These are phyloP conservation scores for Fusarium pseudonygamai DNA, from an alignment of 2,329 filamentous ascomycete genomes.

Conservation along the genomic window DNA sequence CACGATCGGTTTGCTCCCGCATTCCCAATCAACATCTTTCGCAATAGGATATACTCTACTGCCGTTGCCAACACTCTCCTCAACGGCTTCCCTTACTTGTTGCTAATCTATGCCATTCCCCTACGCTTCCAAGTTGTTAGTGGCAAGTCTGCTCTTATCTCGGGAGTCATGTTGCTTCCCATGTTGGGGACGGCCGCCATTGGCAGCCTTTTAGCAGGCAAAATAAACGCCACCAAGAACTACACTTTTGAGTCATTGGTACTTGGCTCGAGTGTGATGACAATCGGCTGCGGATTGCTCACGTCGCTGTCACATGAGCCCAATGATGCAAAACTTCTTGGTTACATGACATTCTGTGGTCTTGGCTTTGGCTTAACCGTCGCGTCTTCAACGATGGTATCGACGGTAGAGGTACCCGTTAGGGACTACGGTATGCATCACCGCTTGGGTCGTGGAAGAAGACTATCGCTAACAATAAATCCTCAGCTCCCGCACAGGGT, in stretches of 20 bases:
- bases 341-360: conserved; percentile 61
- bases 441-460: not conserved
- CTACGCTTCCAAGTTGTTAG: conserved; percentile 61
- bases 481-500: conserved; percentile 60
- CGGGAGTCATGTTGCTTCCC: conserved; percentile 62
- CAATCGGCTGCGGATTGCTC: conserved; percentile 59
- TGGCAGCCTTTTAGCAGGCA: conserved; percentile 55
- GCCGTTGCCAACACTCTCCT: conserved; percentile 57
- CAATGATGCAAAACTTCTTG: conserved; percentile 57
- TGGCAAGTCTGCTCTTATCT: conserved; percentile 54
- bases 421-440: conserved; percentile 55
- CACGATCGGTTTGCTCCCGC: conserved; percentile 49
- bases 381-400: conserved; percentile 58
- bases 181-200: conserved; percentile 60
- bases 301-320: conserved; percentile 47
- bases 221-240: conserved; percentile 54
- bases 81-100: conserved; percentile 60
- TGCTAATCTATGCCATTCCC: conserved; percentile 60
- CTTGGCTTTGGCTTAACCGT: conserved; percentile 62
- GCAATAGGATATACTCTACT: conserved; percentile 56
- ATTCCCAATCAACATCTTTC: conserved; percentile 59
- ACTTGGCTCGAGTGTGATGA: conserved; percentile 53
- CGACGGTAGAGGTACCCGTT: conserved; percentile 52
- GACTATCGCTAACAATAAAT: conserved; percentile 16
- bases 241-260: conserved; percentile 56